Conservation (phyloP, 1,284 basidiomycete genomes). For the Ceratobasidium sp. region DNA sequence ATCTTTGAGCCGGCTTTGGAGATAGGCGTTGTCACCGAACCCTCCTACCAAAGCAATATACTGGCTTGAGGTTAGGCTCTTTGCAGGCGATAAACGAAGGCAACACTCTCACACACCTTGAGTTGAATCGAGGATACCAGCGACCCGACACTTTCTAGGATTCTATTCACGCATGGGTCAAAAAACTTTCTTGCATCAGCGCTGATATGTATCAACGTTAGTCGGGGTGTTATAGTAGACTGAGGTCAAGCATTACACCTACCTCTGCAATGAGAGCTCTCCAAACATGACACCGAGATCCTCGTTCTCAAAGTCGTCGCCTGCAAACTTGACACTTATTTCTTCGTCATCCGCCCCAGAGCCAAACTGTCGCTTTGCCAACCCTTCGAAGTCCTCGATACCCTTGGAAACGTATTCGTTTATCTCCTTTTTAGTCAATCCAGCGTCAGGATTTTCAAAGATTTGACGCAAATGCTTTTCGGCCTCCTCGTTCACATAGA, state of each 20-base stretch:
- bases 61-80: too few species aligned
- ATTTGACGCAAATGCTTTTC: neutral
- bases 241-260: too few species aligned
- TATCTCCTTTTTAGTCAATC: neutral
- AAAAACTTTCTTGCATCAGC: neutral
- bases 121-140: too few species aligned
- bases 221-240: neutral
- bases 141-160: neutral
- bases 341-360: neutral
- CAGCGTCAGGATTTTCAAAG: neutral
- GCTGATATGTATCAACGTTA: neutral
- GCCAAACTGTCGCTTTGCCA: neutral
- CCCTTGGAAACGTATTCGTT: too few species aligned
- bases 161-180: neutral
- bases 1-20: too few species aligned
- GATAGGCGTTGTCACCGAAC: constrained; percentile 18
- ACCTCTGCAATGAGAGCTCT: neutral
- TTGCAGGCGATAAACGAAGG: too few species aligned
- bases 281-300: neutral
- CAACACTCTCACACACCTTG: too few species aligned
- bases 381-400: too few species aligned
- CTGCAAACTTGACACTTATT: neutral
- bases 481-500: constrained; percentile 6
- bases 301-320: too few species aligned
- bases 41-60: constrained; percentile 23